Evolutionary conservation across 139 green algal species (phyloP).

Genomic region (Medakamo hakoo): DNA sequence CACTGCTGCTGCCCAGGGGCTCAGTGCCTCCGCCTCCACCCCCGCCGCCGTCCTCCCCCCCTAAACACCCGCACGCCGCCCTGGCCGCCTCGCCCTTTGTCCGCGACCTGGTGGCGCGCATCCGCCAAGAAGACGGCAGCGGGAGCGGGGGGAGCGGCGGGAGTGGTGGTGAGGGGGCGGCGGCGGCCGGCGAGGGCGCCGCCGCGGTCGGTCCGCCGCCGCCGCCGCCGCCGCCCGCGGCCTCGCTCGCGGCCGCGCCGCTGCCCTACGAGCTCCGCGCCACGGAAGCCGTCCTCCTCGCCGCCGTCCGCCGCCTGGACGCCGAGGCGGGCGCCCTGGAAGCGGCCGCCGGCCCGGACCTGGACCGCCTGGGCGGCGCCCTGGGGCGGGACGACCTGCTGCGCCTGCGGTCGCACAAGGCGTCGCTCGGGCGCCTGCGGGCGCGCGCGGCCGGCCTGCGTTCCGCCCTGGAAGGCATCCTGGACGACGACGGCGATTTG

Average conservation of each 20-base stretch:
- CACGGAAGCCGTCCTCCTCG: slow-evolving; percentile 17
- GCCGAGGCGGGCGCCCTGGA: slow-evolving; percentile 13
- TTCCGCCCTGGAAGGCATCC: slow-evolving; percentile 9
- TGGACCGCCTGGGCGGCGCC: slow-evolving; percentile 4
- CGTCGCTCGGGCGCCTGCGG: background rate
- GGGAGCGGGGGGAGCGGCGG: too few species aligned
- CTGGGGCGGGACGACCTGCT: background rate
- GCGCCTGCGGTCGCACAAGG: background rate
- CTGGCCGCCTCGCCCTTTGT: slow-evolving; percentile 6
- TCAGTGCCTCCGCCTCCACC: too few species aligned
- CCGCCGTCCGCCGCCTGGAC: slow-evolving; percentile 15
- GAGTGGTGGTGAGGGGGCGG: too few species aligned
- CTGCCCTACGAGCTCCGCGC: slow-evolving; percentile 27
- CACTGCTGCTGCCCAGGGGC: background rate
- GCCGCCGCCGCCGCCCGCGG: too few species aligned
- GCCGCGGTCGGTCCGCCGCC: too few species aligned
- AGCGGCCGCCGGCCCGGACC: slow-evolving; percentile 1
- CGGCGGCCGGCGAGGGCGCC: too few species aligned
- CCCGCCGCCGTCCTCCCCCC: too few species aligned
- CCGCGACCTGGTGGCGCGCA: slow-evolving; percentile 2
- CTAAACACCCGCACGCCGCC: background rate
- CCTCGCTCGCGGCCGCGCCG: background rate
- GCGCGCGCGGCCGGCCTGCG: background rate
- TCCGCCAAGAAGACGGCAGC: too few species aligned
- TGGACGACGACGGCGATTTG: slow-evolving; percentile 15